phyloP scores from a whole-genome alignment of 139 green algal genomes.

The Micractinium conductrix region DNA sequence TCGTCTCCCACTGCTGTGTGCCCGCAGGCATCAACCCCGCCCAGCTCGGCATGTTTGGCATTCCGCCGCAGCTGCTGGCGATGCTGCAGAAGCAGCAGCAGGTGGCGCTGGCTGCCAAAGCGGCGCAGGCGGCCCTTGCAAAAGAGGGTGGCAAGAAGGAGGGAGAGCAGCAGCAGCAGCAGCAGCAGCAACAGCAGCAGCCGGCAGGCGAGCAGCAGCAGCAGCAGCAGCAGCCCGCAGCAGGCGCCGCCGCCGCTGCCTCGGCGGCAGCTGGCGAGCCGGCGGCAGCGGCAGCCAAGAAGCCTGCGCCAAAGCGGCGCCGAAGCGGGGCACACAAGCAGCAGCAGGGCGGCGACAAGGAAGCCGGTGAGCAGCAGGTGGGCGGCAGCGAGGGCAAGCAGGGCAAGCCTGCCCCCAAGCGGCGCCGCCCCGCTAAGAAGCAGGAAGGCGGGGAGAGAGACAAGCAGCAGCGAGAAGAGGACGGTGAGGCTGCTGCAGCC shows the following conservation, averaged over 20 bases:
- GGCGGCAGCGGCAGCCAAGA: background rate
- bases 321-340: background rate
- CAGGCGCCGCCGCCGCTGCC: background rate
- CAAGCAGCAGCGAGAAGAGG: background rate
- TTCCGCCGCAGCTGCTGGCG: slow-evolving; percentile 8
- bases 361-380: background rate
- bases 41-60: background rate
- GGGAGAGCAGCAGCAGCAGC: too few relatives aligned
- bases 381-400: background rate
- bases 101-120: background rate
- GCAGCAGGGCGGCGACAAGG: background rate
- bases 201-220: background rate
- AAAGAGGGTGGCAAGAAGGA: too few relatives aligned
- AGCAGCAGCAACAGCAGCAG: background rate
- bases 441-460: too few relatives aligned
- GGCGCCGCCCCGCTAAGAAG: too few relatives aligned
- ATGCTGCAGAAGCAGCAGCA: slow-evolving; percentile 19
- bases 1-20: background rate
- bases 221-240: too few relatives aligned
- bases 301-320: background rate
- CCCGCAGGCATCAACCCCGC: background rate
- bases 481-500: background rate
- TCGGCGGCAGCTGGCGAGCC: background rate
- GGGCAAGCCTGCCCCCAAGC: slow-evolving; percentile 1
- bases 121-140: too few relatives aligned